Conservation (phyloP, 139 green algal species). For the Pleodorina starrii region DNA sequence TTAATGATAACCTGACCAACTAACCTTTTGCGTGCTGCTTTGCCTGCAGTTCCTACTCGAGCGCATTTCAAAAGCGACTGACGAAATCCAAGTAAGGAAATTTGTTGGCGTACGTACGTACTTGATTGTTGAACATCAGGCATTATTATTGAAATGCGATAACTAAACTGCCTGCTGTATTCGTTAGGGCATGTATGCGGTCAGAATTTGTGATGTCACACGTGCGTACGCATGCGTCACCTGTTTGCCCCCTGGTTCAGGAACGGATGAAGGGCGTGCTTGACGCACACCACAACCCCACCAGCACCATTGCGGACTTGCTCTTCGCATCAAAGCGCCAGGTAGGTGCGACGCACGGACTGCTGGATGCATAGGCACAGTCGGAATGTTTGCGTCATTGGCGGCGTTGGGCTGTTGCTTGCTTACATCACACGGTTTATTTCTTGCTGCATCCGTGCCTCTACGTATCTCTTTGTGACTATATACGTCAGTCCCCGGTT, state of each 20-base stretch:
- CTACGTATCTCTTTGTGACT: too few species aligned
- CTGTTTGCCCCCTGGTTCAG: neutral
- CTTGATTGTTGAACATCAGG: too few species aligned
- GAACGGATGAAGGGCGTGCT: neutral
- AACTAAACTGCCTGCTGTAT: neutral
- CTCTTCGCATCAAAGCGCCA: neutral
- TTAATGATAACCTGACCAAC: too few species aligned
- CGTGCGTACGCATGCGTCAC: neutral
- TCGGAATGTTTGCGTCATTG: too few species aligned
- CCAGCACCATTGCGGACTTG: neutral
- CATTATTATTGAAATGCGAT: too few species aligned
- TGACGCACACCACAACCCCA: neutral
- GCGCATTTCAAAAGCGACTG: neutral
- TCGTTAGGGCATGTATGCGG: neutral
- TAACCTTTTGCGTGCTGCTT: too few species aligned
- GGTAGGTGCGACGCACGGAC: neutral
- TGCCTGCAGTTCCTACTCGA: neutral
- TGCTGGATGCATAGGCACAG: too few species aligned
- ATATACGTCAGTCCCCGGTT: too few species aligned
- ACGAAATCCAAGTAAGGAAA: slow-evolving; percentile 7
- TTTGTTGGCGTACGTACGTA: too few species aligned
- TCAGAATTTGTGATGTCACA: neutral
- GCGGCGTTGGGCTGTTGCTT: too few species aligned
- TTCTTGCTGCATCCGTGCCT: too few species aligned
- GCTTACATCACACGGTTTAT: too few species aligned